Conservation (phyloP, 345 rosid genomes). For the Hirschfeldia incana region DNA sequence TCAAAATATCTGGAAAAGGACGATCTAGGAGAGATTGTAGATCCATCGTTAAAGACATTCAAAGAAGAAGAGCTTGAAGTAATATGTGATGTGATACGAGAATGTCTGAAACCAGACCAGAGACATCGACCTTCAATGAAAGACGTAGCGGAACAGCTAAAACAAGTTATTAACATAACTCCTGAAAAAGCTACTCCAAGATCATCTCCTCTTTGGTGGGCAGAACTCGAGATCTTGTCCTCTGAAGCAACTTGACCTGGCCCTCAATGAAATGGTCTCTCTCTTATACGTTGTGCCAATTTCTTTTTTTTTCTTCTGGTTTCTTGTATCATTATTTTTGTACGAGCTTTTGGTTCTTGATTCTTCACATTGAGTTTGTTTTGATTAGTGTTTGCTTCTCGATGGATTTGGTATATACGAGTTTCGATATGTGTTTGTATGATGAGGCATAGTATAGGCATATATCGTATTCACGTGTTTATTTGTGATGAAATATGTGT, state of each 20-base stretch:
- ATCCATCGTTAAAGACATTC: conserved; percentile 71
- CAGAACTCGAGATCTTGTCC: conserved; percentile 92
- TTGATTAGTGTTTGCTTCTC: conserved; percentile 27
- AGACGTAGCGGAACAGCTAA: conserved; percentile 51
- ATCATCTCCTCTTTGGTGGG: conserved; percentile 99
- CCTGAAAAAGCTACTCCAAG: conserved; percentile 92
- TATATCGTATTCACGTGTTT: neutral
- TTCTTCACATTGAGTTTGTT: conserved; percentile 19
- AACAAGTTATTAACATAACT: conserved; percentile 53
- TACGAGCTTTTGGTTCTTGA: conserved; percentile 32
- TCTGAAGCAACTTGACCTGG: conserved; percentile 78
- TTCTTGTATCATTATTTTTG: conserved; percentile 16
- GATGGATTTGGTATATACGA: conserved; percentile 27
- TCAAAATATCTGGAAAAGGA: conserved; percentile 50
- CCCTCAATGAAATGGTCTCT: conserved; percentile 4
- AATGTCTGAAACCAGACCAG: conserved; percentile 60
- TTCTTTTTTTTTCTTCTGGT: neutral
- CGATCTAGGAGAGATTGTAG: conserved; percentile 53
- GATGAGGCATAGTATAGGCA: neutral
- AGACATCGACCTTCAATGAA: conserved; percentile 71
- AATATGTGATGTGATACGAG: conserved; percentile 59
- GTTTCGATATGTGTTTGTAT: conserved; percentile 25
- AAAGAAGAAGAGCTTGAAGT: conserved; percentile 70
- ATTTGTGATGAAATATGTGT: no score
- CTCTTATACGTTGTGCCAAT: conserved; percentile 15